A percentile compares a stretch with the other conserved stretches of the same genome.
Conservation (phyloP, 2,329 filamentous ascomycete species). For the Nigrospora sphaerica region DNA sequence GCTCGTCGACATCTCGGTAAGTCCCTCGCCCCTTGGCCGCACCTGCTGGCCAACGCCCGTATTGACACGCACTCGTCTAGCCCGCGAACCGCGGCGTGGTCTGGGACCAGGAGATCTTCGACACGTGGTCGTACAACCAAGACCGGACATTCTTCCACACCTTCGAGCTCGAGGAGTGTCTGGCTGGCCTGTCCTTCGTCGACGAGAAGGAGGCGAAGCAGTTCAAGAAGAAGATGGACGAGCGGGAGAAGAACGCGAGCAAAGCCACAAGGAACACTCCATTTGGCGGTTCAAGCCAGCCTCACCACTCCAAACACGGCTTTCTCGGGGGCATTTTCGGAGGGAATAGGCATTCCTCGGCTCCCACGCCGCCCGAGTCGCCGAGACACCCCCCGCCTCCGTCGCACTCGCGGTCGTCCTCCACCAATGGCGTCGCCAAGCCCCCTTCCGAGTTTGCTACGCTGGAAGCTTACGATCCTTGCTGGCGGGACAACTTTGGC, state of each 20-base stretch:
- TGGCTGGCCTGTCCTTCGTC: slow-evolving; percentile 84
- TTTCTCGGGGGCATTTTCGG: slow-evolving; percentile 53
- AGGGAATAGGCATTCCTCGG: slow-evolving; percentile 53
- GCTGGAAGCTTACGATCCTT: slow-evolving; percentile 56
- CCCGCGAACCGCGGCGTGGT: slow-evolving; percentile 76
- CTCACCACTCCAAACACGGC: slow-evolving; percentile 34
- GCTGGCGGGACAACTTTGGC: slow-evolving; percentile 60
- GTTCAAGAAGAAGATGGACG: slow-evolving; percentile 96
- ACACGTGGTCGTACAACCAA: slow-evolving; percentile 90
- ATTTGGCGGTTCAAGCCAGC: slow-evolving; percentile 49
- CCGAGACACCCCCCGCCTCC: slow-evolving; percentile 29
- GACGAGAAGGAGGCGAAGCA: slow-evolving; percentile 97
- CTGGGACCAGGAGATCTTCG: slow-evolving; percentile 97
- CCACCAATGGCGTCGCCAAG: slow-evolving; percentile 35
- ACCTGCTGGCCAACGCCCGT: background rate
- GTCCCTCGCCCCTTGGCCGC: slow-evolving; percentile 21
- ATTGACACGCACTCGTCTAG: slow-evolving; percentile 30
- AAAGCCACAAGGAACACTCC: slow-evolving; percentile 76
- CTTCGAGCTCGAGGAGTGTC: slow-evolving; percentile 89
- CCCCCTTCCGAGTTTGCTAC: slow-evolving; percentile 50
- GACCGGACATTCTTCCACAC: slow-evolving; percentile 97
- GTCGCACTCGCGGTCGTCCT: slow-evolving; percentile 28
- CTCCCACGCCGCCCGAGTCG: slow-evolving; percentile 50
- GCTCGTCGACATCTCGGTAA: slow-evolving; percentile 89
- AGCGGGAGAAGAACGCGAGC: slow-evolving; percentile 90